Conservation (phyloP, 495 filamentous ascomycete genomes). For the Jackrogersella multiformis region DNA sequence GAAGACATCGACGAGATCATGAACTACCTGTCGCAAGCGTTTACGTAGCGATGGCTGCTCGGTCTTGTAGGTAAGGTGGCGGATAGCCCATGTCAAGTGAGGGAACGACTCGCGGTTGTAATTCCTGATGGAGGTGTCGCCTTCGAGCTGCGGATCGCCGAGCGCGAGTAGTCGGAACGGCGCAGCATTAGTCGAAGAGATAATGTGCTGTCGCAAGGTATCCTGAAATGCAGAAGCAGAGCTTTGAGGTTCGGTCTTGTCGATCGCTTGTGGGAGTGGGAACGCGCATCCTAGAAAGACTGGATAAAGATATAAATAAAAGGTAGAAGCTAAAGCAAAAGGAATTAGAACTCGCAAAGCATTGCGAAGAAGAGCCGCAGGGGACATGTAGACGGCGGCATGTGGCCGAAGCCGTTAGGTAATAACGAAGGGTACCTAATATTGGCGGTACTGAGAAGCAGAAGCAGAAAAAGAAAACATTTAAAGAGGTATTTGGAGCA, state of each 20-base stretch:
- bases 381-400: conserved; percentile 59
- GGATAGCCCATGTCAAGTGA: conserved; percentile 63
- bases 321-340: conserved; percentile 71
- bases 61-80: conserved; percentile 56
- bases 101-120: conserved; percentile 68
- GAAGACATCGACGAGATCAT: conserved; percentile 62
- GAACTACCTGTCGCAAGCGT: conserved; percentile 58
- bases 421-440: conserved; percentile 28
- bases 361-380: conserved; percentile 68
- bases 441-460: conserved; percentile 11
- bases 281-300: conserved; percentile 84
- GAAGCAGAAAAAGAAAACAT: conserved; percentile 20
- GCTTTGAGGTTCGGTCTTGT: conserved; percentile 24
- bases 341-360: conserved; percentile 72
- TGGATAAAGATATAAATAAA: conserved; percentile 91
- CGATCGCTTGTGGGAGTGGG: conserved; percentile 60
- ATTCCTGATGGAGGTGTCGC: conserved; percentile 81
- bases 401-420: conserved; percentile 41
- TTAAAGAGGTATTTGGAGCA: conserved; percentile 21
- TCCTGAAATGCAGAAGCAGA: conserved; percentile 38
- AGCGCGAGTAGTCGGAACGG: conserved; percentile 90
- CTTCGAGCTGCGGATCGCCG: conserved; percentile 94
- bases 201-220: conserved; percentile 41
- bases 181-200: conserved; percentile 56
- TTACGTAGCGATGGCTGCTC: conserved; percentile 53